Evolutionary conservation across 768 basidiomycete genomes (phyloP).

Genomic region (Tubosaeta sp.): DNA sequence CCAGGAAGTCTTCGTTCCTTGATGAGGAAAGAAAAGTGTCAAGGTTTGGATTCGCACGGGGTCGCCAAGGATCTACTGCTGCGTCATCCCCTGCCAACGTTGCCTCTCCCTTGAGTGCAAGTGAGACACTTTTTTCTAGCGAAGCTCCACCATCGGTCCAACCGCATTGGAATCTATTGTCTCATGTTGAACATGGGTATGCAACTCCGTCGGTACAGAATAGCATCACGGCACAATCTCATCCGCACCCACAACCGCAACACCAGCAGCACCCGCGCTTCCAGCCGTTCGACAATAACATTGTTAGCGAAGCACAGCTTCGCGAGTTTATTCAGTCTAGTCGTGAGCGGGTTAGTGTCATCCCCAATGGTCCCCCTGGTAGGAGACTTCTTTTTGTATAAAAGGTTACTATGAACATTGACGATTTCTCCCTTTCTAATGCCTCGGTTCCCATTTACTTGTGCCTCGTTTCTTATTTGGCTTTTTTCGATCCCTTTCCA

Average conservation of each 20-base stretch:
- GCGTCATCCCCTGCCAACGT: slow-evolving; percentile 58
- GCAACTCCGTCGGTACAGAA: slow-evolving; percentile 49
- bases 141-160: slow-evolving; percentile 35
- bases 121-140: slow-evolving; percentile 46
- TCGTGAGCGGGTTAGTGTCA: slow-evolving; percentile 47
- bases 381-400: slow-evolving; percentile 44
- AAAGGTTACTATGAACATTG: slow-evolving; percentile 31
- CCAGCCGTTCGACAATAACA: slow-evolving; percentile 50
- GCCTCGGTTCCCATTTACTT: slow-evolving; percentile 22
- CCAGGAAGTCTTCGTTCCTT: slow-evolving; percentile 42
- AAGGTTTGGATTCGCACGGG: slow-evolving; percentile 77
- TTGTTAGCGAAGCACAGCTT: slow-evolving; percentile 70
- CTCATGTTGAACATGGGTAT: slow-evolving; percentile 40
- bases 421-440: slow-evolving; percentile 28
- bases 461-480: slow-evolving; percentile 11
- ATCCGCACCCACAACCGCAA: slow-evolving; percentile 34
- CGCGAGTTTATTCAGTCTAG: slow-evolving; percentile 73
- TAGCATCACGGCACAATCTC: slow-evolving; percentile 34
- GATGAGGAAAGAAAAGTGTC: slow-evolving; percentile 66
- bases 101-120: slow-evolving; percentile 51
- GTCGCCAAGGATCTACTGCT: slow-evolving; percentile 55
- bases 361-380: slow-evolving; percentile 40
- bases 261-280: slow-evolving; percentile 38
- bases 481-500: slow-evolving; percentile 12
- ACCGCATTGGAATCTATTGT: slow-evolving; percentile 43